phyloP scores from a whole-genome alignment of 176 grass and related monocot genomes.

The Lolium perenne region DNA sequence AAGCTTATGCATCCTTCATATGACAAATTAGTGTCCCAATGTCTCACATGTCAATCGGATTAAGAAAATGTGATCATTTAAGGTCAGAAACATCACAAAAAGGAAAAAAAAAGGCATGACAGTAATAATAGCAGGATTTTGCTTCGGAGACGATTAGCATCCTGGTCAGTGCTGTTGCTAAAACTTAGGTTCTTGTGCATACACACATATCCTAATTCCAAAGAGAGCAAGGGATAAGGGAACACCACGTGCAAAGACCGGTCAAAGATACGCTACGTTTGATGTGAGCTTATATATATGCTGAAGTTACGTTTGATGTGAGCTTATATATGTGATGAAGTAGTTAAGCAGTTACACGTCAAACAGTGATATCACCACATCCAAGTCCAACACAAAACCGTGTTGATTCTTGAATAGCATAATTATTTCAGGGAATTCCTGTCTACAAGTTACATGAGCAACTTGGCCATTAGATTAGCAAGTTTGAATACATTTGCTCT shows the following conservation, averaged over 20 bases:
- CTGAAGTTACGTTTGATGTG: no score
- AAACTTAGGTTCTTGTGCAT: not conserved
- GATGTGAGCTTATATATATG: not conserved
- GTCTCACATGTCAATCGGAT: not conserved
- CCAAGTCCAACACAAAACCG: not conserved
- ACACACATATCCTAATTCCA: not conserved
- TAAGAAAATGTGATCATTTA: not conserved
- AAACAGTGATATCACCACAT: not conserved
- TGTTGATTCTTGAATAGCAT: slow-evolving; percentile 17
- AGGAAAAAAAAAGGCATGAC: not conserved
- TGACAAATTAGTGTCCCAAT: slow-evolving; percentile 18
- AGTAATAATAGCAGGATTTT: not conserved
- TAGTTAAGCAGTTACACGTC: not conserved
- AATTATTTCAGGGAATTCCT: slow-evolving; percentile 19
- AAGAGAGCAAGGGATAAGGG: not conserved
- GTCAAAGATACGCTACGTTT: slow-evolving; percentile 38
- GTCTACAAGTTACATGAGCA: not conserved
- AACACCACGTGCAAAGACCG: slow-evolving; percentile 36
- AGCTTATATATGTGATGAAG: not conserved
- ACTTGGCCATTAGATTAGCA: slow-evolving; percentile 27
- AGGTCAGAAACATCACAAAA: not conserved
- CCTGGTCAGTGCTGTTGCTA: no score
- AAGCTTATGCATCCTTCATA: slow-evolving; percentile 71
- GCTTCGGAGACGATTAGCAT: no score
- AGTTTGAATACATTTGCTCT: not conserved